A percentile compares a stretch with the other conserved stretches of the same genome.
These are phyloP conservation scores for Boletus bicolor DNA, from an alignment of 768 basidiomycete species.

Conservation along the genomic window DNA sequence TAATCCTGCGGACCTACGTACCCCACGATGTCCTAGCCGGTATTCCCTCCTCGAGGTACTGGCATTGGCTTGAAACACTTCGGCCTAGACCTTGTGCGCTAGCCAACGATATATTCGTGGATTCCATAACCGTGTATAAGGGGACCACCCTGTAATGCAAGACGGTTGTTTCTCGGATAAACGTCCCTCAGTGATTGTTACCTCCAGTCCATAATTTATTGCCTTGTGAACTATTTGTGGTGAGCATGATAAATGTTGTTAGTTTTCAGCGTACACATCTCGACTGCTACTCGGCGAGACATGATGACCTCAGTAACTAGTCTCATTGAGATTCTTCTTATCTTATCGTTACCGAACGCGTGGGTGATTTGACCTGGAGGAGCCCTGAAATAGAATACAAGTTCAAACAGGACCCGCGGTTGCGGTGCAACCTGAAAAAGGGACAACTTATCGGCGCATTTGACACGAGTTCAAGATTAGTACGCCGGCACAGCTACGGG, in stretches of 20 bases:
- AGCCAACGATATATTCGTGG: not conserved
- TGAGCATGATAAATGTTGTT: too few species aligned
- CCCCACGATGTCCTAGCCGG: not conserved
- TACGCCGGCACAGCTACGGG: not conserved
- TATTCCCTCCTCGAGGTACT: not conserved
- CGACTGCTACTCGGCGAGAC: not conserved
- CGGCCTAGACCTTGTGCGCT: not conserved
- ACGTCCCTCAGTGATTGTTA: not conserved
- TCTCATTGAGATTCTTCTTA: too few species aligned
- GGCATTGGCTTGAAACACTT: not conserved
- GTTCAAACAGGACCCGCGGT: too few species aligned
- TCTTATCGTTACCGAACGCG: not conserved
- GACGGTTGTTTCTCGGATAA: not conserved
- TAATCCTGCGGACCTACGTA: not conserved
- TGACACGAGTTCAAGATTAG: not conserved
- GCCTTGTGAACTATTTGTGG: not conserved
- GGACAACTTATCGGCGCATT: not conserved
- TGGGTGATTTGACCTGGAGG: not conserved
- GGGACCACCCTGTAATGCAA: not conserved
- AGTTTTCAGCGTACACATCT: not conserved
- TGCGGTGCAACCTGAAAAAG: not conserved
- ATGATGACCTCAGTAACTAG: not conserved
- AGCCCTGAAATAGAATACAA: not conserved
- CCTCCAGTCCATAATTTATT: too few species aligned
- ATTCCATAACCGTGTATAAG: not conserved